Base-by-base conservation (phyloP, 78 protist genomes). In the Dictyostelium capitatum region DNA sequence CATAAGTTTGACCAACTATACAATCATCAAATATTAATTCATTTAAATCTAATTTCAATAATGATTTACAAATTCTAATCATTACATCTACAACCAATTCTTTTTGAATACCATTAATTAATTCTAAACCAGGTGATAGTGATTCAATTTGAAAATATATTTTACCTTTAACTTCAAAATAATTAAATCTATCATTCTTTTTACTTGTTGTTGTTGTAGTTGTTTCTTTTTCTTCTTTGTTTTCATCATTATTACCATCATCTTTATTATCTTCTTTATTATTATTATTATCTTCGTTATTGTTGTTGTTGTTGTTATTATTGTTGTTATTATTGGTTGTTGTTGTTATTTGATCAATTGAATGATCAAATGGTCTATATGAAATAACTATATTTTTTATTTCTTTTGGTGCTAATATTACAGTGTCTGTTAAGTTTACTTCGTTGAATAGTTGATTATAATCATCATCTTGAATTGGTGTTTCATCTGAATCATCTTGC, bases 21-120 rank as follows among this genome's bases (percentile, higher is more conserved):
- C 96, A 95, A 69, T 92, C 92, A 79, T 85, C 96, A 46, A 95
- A 91, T 20, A 53, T 78, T 2, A 95, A 30, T 83, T 95, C 97
- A 19, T 75, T 83, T 17, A 62, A 23, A 28, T 91, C 97, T 12
- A 79, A 30, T 23, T 78, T 82, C 3, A 89, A 46, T n/a, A 73
- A 20, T 78, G 95, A 89, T 47, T 47, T 48, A 72, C 93, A 90
- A 28, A 95, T 73, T 51, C 82, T 74, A 20, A 89, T 65, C 14
- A 32, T 7, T 0, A 80, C 73, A 83, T 77, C 95, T 37, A 91
- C 54, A 19, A 41, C 37, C 41, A 77, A 32, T 28, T 56, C 79
- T 32, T 90, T 72, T 59, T 64, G 85, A 50, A n/a, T 48, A 25
- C 10, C 81, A 37, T 1, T 23, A 65, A 54, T 2, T 15, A 32